Conservation (phyloP, 1,139 yeast species). For the Eremothecium sinecaudum region DNA sequence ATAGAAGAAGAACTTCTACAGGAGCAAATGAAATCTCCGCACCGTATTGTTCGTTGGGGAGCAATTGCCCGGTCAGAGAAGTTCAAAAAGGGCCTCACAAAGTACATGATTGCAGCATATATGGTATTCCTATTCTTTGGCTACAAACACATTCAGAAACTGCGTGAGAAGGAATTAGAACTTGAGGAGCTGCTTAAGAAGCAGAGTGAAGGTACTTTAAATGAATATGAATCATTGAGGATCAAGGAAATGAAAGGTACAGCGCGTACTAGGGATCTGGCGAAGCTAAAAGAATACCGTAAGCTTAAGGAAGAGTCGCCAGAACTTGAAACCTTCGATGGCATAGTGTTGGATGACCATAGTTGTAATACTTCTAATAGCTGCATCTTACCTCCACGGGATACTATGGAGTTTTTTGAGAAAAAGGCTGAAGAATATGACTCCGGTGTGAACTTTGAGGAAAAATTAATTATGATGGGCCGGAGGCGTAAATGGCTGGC, state of each 20-base stretch:
- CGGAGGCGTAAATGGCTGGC: slow-evolving; percentile 75
- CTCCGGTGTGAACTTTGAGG: slow-evolving; percentile 77
- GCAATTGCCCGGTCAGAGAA: slow-evolving; percentile 38
- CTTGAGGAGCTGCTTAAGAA: slow-evolving; percentile 37
- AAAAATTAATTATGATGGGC: slow-evolving; percentile 71
- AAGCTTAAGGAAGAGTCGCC: slow-evolving; percentile 40
- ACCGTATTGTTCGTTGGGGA: slow-evolving; percentile 37
- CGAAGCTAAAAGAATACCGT: slow-evolving; percentile 44
- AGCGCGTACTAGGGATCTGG: slow-evolving; percentile 47
- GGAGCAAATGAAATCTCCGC: slow-evolving; percentile 28
- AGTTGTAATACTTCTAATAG: slow-evolving; percentile 39
- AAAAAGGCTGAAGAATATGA: slow-evolving; percentile 74
- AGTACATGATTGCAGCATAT: slow-evolving; percentile 52
- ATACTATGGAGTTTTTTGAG: slow-evolving; percentile 79
- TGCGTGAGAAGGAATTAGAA: slow-evolving; percentile 58
- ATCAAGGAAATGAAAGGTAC: slow-evolving; percentile 41
- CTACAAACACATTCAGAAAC: slow-evolving; percentile 56
- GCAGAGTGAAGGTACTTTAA: slow-evolving; percentile 32
- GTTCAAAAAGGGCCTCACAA: slow-evolving; percentile 40
- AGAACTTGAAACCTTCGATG: slow-evolving; percentile 27
- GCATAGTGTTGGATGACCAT: slow-evolving; percentile 43
- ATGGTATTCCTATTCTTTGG: slow-evolving; percentile 49
- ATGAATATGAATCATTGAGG: slow-evolving; percentile 56
- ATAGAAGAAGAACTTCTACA: slow-evolving; percentile 29
- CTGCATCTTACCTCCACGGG: slow-evolving; percentile 57